Base-by-base conservation (phyloP, 139 green algal species). In the Coelastrella sp. region DNA sequence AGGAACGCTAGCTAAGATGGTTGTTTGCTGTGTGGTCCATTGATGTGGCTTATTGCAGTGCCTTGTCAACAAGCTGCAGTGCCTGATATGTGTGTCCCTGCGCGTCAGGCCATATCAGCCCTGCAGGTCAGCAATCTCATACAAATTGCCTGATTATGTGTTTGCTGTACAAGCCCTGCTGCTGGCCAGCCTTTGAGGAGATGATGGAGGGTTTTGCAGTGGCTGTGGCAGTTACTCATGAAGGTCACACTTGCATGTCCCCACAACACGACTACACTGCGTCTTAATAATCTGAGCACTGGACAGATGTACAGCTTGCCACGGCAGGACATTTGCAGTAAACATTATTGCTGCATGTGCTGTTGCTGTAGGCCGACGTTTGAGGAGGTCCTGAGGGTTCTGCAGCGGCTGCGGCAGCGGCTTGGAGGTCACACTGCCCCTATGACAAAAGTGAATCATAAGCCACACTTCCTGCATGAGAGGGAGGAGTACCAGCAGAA, bases 291-390 rank as follows among this genome's bases (percentile, higher is more conserved):
- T 85, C 20, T 61, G 54, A 7, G 6, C 58, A 47, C 11, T 7
- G 22, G 71, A 77, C 10, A 23, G 3, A 19, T 47, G 56, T 57
- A 23, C 19, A 7, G 32, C 47, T 47, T 7, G 4, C 7, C 57
- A 71, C 3, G 60, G 23, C 59, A 59, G 59, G 4, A 11, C 5
- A 7, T 23, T n/a, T 71, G 0, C 58, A 74, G 5, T 60, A 57
- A 20, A 68, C 7, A 5, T 14, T 7, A 7, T 19, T 71, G 59
- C 16, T 47, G 22, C 10, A 20, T 47, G 32, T 47, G 32, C 32
- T 47, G 32, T 47, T 47, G 32, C 32, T 47, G 32, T 88, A 92
- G 91, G 88, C 92, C 92, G 4, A 75, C 85, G 0, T 91, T 94
- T 73, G 11, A 32, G 0, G 80, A 91, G 85, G 68, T 94, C 61